Evolutionary conservation across 139 green algal genomes (phyloP), one percentile per base, ranked within the genome.

Genomic region (Micractinium conductrix): DNA sequence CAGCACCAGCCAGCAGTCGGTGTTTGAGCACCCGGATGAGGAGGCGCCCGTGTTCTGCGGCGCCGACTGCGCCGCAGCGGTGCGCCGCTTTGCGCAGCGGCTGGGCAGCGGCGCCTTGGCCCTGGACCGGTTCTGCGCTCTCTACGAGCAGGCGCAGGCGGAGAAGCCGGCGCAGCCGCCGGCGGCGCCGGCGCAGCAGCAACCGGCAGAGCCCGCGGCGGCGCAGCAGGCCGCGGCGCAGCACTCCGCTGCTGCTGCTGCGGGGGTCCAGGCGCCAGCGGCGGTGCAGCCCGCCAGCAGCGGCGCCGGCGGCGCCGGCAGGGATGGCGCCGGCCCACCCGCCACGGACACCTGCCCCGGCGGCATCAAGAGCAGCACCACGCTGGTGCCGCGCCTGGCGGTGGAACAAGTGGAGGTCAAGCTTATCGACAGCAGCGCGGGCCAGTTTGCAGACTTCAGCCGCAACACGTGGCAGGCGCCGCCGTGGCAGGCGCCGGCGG

Each of bases 101-200:
- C 65, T 90, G 58, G 86, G 86, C 45, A 81, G 38, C 37, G 60
- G 30, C 30, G 55, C 68, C 24, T 30, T 78, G 33, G 81, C 86
- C 8, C 42, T 85, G 21, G 67, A 83, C 7, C 69, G 85, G 37
- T 87, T 87, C 16, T n/a, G 35, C 12, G 26, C 38, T 2, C 55
- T 73, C 40, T 82, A 82, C 30, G 71, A 89, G 16, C 73, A 70
- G 71, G 44, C 84, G 63, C 53, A 26, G 45, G 35, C 40, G 63
- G 28, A 55, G 33, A 6, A 21, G 17, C 8, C 7, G 26, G 30
- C 7, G 42, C 60, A 60, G 78, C 42, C 4, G 2, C 40, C 55
- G 0, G 33, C 35, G 78, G 30, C 4, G 2, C 40, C 68, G 48
- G n/a, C 33, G 50, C 33, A 80, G 74, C 44, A 81, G 53, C 48